phyloP scores from a whole-genome alignment of 2,329 filamentous ascomycete genomes.

The Simplicillium sp. region DNA sequence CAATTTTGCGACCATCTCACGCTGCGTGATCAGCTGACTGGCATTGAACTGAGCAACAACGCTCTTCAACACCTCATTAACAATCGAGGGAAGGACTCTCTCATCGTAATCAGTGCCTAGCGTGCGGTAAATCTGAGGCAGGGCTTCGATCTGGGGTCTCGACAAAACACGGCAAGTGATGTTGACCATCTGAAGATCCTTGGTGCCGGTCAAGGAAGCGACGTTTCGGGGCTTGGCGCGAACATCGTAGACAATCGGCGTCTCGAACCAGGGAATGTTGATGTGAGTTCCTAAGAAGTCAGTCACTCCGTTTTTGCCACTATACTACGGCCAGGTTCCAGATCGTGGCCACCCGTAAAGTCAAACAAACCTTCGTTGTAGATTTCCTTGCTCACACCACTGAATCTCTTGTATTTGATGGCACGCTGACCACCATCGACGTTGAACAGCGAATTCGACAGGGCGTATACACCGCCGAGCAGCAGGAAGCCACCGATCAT shows the following conservation, averaged over 20 bases:
- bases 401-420: slow-evolving; percentile 93
- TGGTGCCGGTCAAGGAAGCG: slow-evolving; percentile 92
- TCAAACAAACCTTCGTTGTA: slow-evolving; percentile 70
- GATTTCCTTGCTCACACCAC: slow-evolving; percentile 92
- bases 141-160: slow-evolving; percentile 72
- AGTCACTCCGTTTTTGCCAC: slow-evolving; percentile 3
- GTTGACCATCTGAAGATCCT: slow-evolving; percentile 99
- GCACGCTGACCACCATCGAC: slow-evolving; percentile 98
- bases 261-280: slow-evolving; percentile 94
- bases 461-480: slow-evolving; percentile 37
- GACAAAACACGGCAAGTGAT: slow-evolving; percentile 99
- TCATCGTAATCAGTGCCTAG: slow-evolving; percentile 95
- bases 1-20: slow-evolving; percentile 87
- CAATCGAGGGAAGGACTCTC: slow-evolving; percentile 90
- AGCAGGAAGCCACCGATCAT: slow-evolving; percentile 32
- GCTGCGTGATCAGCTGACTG: slow-evolving; percentile 94
- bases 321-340: background rate
- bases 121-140: slow-evolving; percentile 95
- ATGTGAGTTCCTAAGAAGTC: slow-evolving; percentile 71
- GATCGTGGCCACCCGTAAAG: background rate
- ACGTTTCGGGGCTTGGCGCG: slow-evolving; percentile 96
- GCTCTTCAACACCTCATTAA: slow-evolving; percentile 97
- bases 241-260: slow-evolving; percentile 92
- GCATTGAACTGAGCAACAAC: slow-evolving; percentile 99
- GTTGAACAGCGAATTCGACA: slow-evolving; percentile 59